Evolutionary conservation across 257 asterid genomes (phyloP), one percentile per base, ranked within the genome.

Genomic region (Cordia subcordata): DNA sequence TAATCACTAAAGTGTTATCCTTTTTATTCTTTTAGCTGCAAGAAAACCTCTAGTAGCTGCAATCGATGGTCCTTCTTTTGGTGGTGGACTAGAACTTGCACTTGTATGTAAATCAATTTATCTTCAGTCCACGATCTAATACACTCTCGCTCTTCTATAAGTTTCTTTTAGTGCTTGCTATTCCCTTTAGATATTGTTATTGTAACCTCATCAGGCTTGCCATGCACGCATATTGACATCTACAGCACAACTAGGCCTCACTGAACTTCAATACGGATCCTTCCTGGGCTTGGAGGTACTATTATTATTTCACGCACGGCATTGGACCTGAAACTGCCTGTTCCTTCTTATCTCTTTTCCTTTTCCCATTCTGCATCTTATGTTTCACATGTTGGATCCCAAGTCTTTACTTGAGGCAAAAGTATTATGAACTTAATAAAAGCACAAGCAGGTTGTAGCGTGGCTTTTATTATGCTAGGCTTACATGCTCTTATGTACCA

Each of bases 31-130:
- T 61, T 18, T 66, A 81, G 86, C 78, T 63, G 72, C 81, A 22
- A 81, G 68, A 21, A 81, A 79, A 73, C 93, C 88, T 68, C 42
- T 76, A 16, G 85, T 84, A 68, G 92, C 92, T 76, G 92, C 92
- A 64, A 74, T 81, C 70, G 83, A 81, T 5, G 88, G 85, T 57
- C 77, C 67, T 47, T 81, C 92, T 58, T 77, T 84, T 68, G 92
- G 92, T 47, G 88, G 92, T 23, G 92, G 81, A 53, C 75, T 84
- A 49, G 92, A 81, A 75, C 59, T 81, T 64, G 88, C 81, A 69
- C 84, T 84, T 71, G 92, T 84, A 78, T 27, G 81, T 57, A 40
- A 27, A 46, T 52, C 66, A 35, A 39, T 52, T 38, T 9, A 44
- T 57, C 58, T 56, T 64, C 19, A 12, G 55, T 14, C 10, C 10